These are phyloP conservation scores for Solanum chaucha DNA, from an alignment of 257 asterid species.

Conservation along the genomic window DNA sequence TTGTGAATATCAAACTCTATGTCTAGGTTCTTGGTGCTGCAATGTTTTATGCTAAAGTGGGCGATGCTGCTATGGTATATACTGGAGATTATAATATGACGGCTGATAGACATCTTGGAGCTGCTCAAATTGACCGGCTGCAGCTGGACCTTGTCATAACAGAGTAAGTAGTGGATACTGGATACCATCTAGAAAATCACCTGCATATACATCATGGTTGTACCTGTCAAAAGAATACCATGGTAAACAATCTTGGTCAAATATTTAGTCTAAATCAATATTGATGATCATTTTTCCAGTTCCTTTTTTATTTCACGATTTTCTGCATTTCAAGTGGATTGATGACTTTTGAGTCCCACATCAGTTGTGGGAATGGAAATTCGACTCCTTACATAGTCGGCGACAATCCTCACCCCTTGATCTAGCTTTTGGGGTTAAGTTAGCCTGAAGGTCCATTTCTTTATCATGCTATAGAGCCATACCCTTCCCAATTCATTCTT, in stretches of 20 bases:
- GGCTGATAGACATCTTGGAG: constrained; percentile 95
- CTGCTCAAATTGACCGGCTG: constrained; percentile 85
- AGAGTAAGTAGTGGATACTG: constrained; percentile 37
- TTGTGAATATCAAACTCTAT: neutral
- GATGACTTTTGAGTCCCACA: neutral
- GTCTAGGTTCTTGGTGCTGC: constrained; percentile 94
- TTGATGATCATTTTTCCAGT: neutral
- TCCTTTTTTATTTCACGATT: neutral
- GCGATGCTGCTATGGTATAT: constrained; percentile 77
- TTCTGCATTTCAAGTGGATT: neutral
- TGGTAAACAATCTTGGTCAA: neutral
- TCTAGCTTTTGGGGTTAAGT: neutral
- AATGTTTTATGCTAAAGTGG: constrained; percentile 93
- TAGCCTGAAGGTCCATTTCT: neutral
- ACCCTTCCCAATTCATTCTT: neutral
- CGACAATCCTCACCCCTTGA: neutral
- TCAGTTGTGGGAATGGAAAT: neutral
- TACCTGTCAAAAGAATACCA: neutral
- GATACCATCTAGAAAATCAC: neutral
- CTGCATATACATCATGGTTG: neutral
- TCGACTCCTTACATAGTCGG: neutral
- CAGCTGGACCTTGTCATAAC: constrained; percentile 85
- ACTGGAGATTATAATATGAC: constrained; percentile 97
- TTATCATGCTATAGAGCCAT: neutral
- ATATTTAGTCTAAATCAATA: neutral